Percentiles rank a stretch among this genome's conserved stretches.
phyloP scores from a whole-genome alignment of 2,329 filamentous ascomycete genomes.

The Daldinia eschscholtzii region DNA sequence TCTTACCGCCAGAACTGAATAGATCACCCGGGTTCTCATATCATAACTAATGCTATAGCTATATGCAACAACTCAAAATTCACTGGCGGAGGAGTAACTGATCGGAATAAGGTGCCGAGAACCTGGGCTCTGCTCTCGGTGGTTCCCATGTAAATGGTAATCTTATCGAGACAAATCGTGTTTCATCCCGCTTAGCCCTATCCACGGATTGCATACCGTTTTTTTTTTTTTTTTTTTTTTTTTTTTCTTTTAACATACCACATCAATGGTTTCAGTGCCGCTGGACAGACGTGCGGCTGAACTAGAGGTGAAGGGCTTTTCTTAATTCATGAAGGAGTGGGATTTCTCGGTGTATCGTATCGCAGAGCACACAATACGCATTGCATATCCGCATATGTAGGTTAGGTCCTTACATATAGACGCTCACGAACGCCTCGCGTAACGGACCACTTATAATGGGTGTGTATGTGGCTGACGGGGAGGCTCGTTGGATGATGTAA shows the following conservation, averaged over 20 bases:
- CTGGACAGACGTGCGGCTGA: constrained; percentile 24
- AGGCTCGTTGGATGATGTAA: constrained; percentile 35
- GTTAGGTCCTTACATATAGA: background rate
- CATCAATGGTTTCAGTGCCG: constrained; percentile 4
- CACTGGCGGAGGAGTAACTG: background rate
- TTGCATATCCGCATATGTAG: background rate
- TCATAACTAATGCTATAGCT: background rate
- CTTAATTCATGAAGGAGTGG: background rate
- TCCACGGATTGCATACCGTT: constrained; percentile 18
- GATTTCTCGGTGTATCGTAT: background rate
- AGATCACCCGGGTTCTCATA: background rate
- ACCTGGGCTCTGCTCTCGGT: constrained; percentile 14
- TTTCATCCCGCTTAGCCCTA: constrained; percentile 41
- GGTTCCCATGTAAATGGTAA: constrained; percentile 31
- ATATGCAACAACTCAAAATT: background rate
- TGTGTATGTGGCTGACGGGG: constrained; percentile 24
- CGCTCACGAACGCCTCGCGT: background rate
- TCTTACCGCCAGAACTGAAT: background rate
- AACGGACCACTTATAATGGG: background rate
- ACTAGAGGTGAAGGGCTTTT: constrained; percentile 5
- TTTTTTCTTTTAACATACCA: constrained; percentile 9
- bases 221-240: too few species aligned
- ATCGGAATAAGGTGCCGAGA: constrained; percentile 25
- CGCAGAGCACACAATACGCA: background rate
- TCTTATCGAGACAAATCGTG: constrained; percentile 40